phyloP scores from a whole-genome alignment of 2,329 filamentous ascomycete genomes.

The Phialophora verrucosa region DNA sequence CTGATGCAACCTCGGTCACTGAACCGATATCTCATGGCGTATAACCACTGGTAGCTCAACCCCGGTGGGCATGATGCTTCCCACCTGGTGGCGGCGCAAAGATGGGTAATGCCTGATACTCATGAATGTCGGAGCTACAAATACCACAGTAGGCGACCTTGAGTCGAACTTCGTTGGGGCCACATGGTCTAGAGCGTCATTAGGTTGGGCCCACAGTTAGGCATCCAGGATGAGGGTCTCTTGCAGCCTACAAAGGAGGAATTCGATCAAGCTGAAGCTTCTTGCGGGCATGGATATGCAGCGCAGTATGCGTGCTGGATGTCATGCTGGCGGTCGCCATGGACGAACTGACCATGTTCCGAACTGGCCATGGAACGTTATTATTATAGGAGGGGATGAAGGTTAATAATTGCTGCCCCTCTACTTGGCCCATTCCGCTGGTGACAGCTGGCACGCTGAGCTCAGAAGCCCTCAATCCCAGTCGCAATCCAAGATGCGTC shows the following conservation, averaged over 20 bases:
- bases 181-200: slow-evolving; percentile 13
- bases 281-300: slow-evolving; percentile 13
- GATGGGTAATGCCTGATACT: slow-evolving; percentile 53
- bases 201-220: slow-evolving; percentile 2
- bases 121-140: slow-evolving; percentile 47
- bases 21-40: slow-evolving; percentile 59
- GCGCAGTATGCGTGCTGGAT: slow-evolving; percentile 13
- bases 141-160: slow-evolving; percentile 38
- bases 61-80: slow-evolving; percentile 58
- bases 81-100: slow-evolving; percentile 53
- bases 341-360: slow-evolving; percentile 2
- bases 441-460: no score
- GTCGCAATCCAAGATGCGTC: slow-evolving; percentile 8
- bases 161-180: slow-evolving; percentile 26
- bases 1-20: slow-evolving; percentile 42
- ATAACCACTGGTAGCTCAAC: slow-evolving; percentile 58
- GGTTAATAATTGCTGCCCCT: neutral
- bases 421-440: no score
- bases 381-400: slow-evolving; percentile 4
- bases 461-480: neutral
- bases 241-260: slow-evolving; percentile 9
- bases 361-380: slow-evolving; percentile 8
- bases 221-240: slow-evolving; percentile 5
- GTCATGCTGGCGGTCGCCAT: slow-evolving; percentile 19
- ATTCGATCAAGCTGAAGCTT: slow-evolving; percentile 13